phyloP scores from a whole-genome alignment of 805 yeast species.

The Saccharomycopsis babjevae region DNA sequence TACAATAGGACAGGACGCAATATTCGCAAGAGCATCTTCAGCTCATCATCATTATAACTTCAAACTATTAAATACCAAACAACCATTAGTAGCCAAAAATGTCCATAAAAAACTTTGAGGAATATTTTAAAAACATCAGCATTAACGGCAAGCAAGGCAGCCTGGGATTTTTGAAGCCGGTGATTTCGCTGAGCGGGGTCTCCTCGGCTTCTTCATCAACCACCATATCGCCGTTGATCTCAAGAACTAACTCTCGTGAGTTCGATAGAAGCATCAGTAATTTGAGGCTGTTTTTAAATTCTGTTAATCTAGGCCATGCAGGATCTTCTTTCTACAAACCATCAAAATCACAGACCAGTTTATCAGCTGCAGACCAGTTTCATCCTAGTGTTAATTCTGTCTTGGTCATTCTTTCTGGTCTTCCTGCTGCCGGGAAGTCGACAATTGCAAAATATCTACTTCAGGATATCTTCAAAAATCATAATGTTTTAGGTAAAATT shows the following conservation, averaged over 20 bases:
- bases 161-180: neutral
- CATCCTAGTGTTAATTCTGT: neutral
- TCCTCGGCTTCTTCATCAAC: neutral
- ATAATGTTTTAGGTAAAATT: neutral
- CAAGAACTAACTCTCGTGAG: conserved; percentile 13
- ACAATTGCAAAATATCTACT: conserved; percentile 11
- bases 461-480: neutral
- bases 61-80: too few species aligned
- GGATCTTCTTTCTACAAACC: neutral
- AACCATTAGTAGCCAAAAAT: neutral
- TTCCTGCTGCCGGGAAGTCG: conserved; percentile 14
- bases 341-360: neutral
- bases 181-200: neutral
- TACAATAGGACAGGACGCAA: too few species aligned
- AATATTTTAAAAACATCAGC: neutral
- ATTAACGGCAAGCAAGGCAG: neutral
- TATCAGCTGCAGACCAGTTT: neutral
- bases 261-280: conserved; percentile 4
- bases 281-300: neutral
- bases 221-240: conserved; percentile 7
- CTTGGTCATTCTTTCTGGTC: conserved; percentile 8
- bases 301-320: neutral
- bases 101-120: neutral
- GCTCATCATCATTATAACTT: neutral
- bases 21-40: neutral